Evolutionary conservation across 2,329 filamentous ascomycete species (phyloP).

Genomic region (Rutstroemia sp.): DNA sequence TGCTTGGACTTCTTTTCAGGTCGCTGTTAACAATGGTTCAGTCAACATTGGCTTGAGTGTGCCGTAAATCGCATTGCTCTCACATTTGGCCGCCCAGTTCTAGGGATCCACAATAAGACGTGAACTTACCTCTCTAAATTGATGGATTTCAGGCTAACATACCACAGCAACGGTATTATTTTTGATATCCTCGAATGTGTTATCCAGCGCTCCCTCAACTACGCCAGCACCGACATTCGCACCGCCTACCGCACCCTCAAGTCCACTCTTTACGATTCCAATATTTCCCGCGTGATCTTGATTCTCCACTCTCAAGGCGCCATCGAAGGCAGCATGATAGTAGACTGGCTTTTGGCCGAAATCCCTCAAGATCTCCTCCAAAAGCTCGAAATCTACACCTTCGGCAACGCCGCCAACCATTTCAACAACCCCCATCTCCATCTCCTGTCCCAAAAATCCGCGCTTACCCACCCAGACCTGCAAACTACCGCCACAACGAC

Average conservation of each 20-base stretch:
- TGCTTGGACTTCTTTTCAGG: neutral
- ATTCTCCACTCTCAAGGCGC: conserved; percentile 73
- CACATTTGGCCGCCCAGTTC: conserved; percentile 64
- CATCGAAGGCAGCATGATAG: conserved; percentile 63
- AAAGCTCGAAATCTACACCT: conserved; percentile 71
- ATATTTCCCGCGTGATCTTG: conserved; percentile 62
- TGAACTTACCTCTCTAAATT: conserved; percentile 22
- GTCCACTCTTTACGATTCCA: conserved; percentile 51
- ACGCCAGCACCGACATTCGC: conserved; percentile 61
- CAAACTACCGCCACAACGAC: conserved; percentile 31
- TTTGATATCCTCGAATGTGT: conserved; percentile 75
- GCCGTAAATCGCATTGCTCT: conserved; percentile 65
- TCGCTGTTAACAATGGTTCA: conserved; percentile 22
- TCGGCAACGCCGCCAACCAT: conserved; percentile 72
- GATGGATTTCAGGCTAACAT: neutral
- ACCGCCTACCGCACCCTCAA: conserved; percentile 56
- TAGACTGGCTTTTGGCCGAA: conserved; percentile 73
- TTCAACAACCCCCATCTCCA: conserved; percentile 69
- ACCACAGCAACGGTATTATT: conserved; percentile 49
- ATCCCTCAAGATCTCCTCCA: conserved; percentile 55
- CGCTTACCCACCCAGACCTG: conserved; percentile 32
- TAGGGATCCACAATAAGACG: conserved; percentile 71
- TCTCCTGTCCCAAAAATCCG: conserved; percentile 35
- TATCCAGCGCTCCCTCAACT: conserved; percentile 66
- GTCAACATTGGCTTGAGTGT: conserved; percentile 58